Evolutionary conservation across 805 yeast genomes (phyloP).

Genomic region (Wickerhamiella spandovensis): DNA sequence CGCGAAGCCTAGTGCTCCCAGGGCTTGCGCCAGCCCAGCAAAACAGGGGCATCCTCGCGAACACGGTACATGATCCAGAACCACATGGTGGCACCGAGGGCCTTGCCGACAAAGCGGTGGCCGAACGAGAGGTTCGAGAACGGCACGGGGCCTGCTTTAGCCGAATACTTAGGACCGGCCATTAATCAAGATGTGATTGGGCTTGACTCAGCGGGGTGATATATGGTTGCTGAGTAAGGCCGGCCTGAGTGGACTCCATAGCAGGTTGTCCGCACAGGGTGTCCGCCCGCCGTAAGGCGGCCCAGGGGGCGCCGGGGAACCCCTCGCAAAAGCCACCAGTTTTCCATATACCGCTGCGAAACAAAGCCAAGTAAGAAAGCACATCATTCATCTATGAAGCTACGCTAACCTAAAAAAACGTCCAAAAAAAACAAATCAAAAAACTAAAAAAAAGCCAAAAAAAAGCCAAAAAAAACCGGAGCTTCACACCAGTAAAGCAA

Average conservation of each 20-base stretch:
- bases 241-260: no score
- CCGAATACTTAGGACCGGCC: conserved; percentile 21
- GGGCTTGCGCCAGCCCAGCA: conserved; percentile 29
- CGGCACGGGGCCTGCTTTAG: conserved; percentile 43
- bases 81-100: conserved; percentile 78
- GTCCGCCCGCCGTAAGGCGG: no score
- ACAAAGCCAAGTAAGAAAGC: no score
- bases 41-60: conserved; percentile 38
- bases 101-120: conserved; percentile 46
- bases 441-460: conserved; percentile 4
- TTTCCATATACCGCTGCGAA: no score
- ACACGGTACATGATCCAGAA: conserved; percentile 76
- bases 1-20: conserved; percentile 31
- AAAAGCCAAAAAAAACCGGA: conserved; percentile 1
- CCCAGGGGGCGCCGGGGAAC: no score
- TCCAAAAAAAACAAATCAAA: conserved; percentile 3
- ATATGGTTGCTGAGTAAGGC: neutral
- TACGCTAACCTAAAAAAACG: neutral
- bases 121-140: conserved; percentile 50
- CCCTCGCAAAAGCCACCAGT: no score
- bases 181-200: conserved; percentile 1
- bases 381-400: no score
- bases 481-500: neutral
- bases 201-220: neutral
- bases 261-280: no score